Base-by-base conservation (phyloP, 1,139 yeast genomes). In the Zygosaccharomyces pseudobailii region DNA sequence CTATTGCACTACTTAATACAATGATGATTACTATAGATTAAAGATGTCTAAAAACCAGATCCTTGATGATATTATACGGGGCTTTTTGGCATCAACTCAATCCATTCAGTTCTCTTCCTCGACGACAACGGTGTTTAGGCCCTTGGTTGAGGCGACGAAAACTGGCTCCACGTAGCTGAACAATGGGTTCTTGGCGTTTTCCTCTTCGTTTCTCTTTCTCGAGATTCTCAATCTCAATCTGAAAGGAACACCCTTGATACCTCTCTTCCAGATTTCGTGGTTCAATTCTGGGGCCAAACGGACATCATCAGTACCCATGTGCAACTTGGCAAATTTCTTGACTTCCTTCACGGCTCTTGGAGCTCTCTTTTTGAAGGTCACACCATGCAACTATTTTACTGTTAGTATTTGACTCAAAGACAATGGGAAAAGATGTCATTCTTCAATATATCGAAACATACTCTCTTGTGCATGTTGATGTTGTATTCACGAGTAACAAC, bases 401-500 rank as follows among this genome's bases (percentile, higher is more conserved):
- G 27, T 23, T 36, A 23, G 40, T 36, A 36, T 22, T 27, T 23
- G 21, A 17, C 21, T 38, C 27, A 8, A 21, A 27, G 19, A 20
- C 25, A 3, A 25, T 9, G 19, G 17, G 33, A 17, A 10, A 32
- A n/a, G 17, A 7, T 24, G 17, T 34, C 30, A 4, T 21, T 5
- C 20, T 21, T 20, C 19, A 17, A 8, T 36, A 13, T 36, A 8
- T 13, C 8, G 20, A 20, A 51, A 85, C 94, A 76, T 83, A 87
- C 95, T 81, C 97, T 89, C 80, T 89, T 92, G 96, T 89, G 96
- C 78, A 92, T 80, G 90, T 94, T 92, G 79, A 94, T 90, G 84
- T 98, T 94, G 89, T 94, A 94, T 82, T 94, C 99, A 79, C 99
- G 96, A 75, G 98, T 87, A 78, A 94, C 97, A 78, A 89, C 97